These are phyloP conservation scores for Staphylotrichum tortipilum DNA, from an alignment of 495 filamentous ascomycete species.

Conservation along the genomic window DNA sequence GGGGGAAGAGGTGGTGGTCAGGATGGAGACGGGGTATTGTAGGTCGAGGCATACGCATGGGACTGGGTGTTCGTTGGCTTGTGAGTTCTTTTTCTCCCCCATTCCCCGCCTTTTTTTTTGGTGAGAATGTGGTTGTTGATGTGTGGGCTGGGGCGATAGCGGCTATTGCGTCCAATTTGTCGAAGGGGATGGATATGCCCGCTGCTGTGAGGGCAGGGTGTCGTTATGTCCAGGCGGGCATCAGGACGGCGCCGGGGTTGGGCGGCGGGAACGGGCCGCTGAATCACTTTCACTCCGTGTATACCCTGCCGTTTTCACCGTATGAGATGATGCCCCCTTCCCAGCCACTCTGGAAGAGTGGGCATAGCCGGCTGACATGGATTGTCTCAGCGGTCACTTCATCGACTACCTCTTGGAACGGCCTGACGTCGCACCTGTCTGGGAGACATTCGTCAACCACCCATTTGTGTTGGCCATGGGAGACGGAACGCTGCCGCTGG, in stretches of 20 bases:
- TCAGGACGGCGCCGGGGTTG: slow-evolving; percentile 62
- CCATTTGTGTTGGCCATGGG: slow-evolving; percentile 72
- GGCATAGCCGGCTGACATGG: background rate
- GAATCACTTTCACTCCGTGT: slow-evolving; percentile 86
- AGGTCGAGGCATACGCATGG: slow-evolving; percentile 80
- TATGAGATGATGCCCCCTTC: too few relatives aligned
- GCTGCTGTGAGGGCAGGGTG: slow-evolving; percentile 63
- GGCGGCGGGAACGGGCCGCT: slow-evolving; percentile 82
- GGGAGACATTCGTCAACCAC: slow-evolving; percentile 68
- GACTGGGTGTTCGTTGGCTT: slow-evolving; percentile 90
- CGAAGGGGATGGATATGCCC: slow-evolving; percentile 48
- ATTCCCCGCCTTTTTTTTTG: background rate
- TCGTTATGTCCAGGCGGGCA: slow-evolving; percentile 75
- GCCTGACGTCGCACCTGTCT: slow-evolving; percentile 59
- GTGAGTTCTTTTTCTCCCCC: slow-evolving; percentile 32
- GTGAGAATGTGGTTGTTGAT: background rate
- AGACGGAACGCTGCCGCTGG: slow-evolving; percentile 58
- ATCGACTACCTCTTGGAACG: slow-evolving; percentile 75
- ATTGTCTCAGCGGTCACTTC: slow-evolving; percentile 60
- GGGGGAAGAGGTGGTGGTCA: slow-evolving; percentile 18
- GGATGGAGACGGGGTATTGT: slow-evolving; percentile 61
- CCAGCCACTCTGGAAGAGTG: too few relatives aligned
- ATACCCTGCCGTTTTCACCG: slow-evolving; percentile 73
- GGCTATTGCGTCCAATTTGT: slow-evolving; percentile 81
- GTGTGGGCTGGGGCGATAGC: slow-evolving; percentile 35